Evolutionary conservation across 2,329 filamentous ascomycete genomes (phyloP), one percentile per base, ranked within the genome.

Genomic region (Sporothrix brasiliensis): DNA sequence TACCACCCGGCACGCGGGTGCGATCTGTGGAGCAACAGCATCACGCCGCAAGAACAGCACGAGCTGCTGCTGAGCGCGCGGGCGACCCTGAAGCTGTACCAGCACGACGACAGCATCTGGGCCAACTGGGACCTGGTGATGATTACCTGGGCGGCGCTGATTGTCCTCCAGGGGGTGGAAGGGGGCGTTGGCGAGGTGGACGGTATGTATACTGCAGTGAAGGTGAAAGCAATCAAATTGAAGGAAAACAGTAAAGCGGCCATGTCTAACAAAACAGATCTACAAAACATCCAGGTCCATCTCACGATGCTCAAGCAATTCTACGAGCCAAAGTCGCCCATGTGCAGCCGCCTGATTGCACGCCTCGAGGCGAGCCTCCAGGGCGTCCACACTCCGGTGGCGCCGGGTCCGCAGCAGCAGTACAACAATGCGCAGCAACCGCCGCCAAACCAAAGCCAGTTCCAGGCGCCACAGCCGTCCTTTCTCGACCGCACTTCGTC

Each of bases 121-220:
- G 53, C 68, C 67, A 73, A 73, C 68, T 73, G 72, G 72, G 72
- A 73, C 58, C 67, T 73, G 10, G 69, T 73, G 50, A 73, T 73
- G 68, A 73, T 73, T 24, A 72, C 72, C 2, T 73, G 72, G 72
- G 72, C 72, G 5, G 71, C 72, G 3, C 49, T 73, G 24, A 73
- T 73, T 69, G 72, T 73, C 1, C 34, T 72, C 5, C 72, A 73
- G 50, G 72, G 66, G 0, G 49, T 73, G 2, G 70, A 73, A 21
- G 72, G 71, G 1, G 72, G 72, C 0, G 67, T 60, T 11, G 72
- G 72, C n/a, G 72, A 71, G 14, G 39, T 11, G 14, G 71, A 72
- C 11, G 70, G 41, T 44, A 44, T 14, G 41, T 44, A 44, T 44
- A 14, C 41, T 44, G 41, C 1, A 44, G 1, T 44, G 41, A 30